These are phyloP conservation scores for Teunomyces gatunensis DNA, from an alignment of 805 yeast species.

Conservation along the genomic window DNA sequence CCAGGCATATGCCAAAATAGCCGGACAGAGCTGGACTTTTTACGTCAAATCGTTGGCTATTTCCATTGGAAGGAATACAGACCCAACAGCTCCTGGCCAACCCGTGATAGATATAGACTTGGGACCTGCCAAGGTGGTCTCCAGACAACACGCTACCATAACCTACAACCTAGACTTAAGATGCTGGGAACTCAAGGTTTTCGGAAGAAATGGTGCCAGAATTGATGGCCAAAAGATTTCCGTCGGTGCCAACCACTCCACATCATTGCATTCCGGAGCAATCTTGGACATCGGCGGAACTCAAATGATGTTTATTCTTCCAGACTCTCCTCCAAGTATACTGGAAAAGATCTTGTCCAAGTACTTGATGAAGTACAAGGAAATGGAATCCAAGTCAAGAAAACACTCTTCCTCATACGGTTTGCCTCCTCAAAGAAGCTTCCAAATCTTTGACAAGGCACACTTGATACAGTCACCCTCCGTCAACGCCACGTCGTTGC, in stretches of 20 bases:
- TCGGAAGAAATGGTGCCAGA: conserved; percentile 92
- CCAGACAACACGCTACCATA: conserved; percentile 85
- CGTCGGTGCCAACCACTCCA: conserved; percentile 47
- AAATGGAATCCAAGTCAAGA: conserved; percentile 18
- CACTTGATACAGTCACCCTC: conserved; percentile 37
- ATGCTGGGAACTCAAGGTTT: conserved; percentile 79
- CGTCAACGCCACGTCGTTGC: conserved; percentile 41
- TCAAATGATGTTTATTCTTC: conserved; percentile 97
- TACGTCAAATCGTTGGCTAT: conserved; percentile 78
- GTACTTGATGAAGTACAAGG: conserved; percentile 34
- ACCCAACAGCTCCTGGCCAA: conserved; percentile 16
- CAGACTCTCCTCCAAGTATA: conserved; percentile 78
- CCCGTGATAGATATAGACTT: conserved; percentile 71
- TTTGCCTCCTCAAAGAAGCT: conserved; percentile 30
- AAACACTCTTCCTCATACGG: conserved; percentile 8
- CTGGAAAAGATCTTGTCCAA: conserved; percentile 46
- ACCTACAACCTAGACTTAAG: conserved; percentile 71
- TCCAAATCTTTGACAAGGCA: conserved; percentile 53
- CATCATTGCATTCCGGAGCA: conserved; percentile 79
- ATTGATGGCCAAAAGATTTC: conserved; percentile 68
- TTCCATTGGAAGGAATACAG: conserved; percentile 84
- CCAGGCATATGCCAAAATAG: conserved; percentile 97
- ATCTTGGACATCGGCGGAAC: conserved; percentile 94
- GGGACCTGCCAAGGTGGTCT: conserved; percentile 97
- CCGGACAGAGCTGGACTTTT: conserved; percentile 92